Conservation (phyloP, 306 rosid species). For the Medicago lupulina region DNA sequence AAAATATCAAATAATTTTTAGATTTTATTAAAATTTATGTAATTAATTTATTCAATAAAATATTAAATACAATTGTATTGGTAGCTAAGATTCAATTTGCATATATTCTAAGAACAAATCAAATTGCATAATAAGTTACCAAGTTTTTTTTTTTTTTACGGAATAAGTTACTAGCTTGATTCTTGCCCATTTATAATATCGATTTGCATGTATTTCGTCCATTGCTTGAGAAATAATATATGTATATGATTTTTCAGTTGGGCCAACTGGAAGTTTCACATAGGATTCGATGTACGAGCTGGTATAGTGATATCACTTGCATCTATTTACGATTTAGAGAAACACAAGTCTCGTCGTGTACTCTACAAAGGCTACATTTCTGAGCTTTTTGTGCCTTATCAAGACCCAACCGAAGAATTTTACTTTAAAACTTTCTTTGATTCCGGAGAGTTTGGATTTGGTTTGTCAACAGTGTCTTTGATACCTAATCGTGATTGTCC, state of each 20-base stretch:
- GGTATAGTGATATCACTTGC: constrained; percentile 43
- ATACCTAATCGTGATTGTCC: constrained; percentile 47
- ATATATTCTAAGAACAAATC: too few relatives aligned
- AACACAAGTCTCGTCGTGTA: constrained; percentile 44
- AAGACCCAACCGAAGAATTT: constrained; percentile 54
- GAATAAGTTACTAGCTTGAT: too few relatives aligned
- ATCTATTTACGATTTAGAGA: constrained; percentile 45
- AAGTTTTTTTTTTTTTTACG: too few relatives aligned
- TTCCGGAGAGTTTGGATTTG: constrained; percentile 52
- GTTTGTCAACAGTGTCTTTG: constrained; percentile 43
- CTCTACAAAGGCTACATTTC: constrained; percentile 50
- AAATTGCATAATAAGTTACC: too few relatives aligned
- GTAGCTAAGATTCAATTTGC: too few relatives aligned
- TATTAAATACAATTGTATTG: too few relatives aligned
- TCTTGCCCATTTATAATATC: too few relatives aligned
- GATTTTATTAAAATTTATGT: too few relatives aligned
- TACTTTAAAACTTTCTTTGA: constrained; percentile 50
- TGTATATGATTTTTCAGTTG: constrained; percentile 27
- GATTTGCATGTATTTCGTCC: too few relatives aligned
- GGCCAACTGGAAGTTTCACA: constrained; percentile 54
- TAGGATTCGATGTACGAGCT: constrained; percentile 47
- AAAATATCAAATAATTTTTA: too few relatives aligned
- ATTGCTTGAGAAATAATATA: neutral
- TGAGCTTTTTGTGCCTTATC: constrained; percentile 52
- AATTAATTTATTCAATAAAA: too few relatives aligned